Percentiles rank a stretch among this genome's conserved stretches.
These are phyloP conservation scores for Hymenotorrendiella dingleyae DNA, from an alignment of 2,329 filamentous ascomycete species.

Conservation along the genomic window DNA sequence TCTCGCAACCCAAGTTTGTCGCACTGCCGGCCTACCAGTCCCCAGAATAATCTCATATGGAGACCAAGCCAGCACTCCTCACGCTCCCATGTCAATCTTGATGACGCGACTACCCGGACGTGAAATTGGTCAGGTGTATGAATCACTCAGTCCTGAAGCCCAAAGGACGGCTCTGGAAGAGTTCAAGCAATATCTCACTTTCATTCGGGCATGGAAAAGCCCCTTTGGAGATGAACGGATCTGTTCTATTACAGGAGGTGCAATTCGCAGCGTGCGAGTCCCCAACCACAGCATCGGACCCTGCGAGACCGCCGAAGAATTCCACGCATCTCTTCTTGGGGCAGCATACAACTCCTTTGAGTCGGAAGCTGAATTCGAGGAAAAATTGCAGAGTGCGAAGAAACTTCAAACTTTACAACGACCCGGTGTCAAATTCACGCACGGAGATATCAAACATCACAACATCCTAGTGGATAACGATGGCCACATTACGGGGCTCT, in stretches of 20 bases:
- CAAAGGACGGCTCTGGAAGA: slow-evolving; percentile 32
- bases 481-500: slow-evolving; percentile 35
- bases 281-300: slow-evolving; percentile 15
- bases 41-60: slow-evolving; percentile 32
- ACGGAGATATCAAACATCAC: slow-evolving; percentile 42
- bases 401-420: slow-evolving; percentile 14
- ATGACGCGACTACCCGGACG: slow-evolving; percentile 37
- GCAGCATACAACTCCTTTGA: slow-evolving; percentile 9
- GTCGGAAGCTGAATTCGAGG: slow-evolving; percentile 11
- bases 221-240: slow-evolving; percentile 17
- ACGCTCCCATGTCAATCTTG: slow-evolving; percentile 32
- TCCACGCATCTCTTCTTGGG: slow-evolving; percentile 17
- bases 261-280: slow-evolving; percentile 18
- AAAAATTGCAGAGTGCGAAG: slow-evolving; percentile 7
- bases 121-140: slow-evolving; percentile 28
- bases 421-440: slow-evolving; percentile 35
- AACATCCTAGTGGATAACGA: slow-evolving; percentile 38
- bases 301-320: slow-evolving; percentile 16
- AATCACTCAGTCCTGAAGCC: slow-evolving; percentile 25
- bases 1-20: slow-evolving; percentile 31
- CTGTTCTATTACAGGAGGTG: slow-evolving; percentile 17
- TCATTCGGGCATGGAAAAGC: slow-evolving; percentile 33
- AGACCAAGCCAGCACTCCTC: slow-evolving; percentile 29
- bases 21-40: slow-evolving; percentile 32
- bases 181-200: slow-evolving; percentile 29